Evolutionary conservation across 768 basidiomycete genomes (phyloP), one percentile per base, ranked within the genome.

Genomic region (Lactarius evosmus): DNA sequence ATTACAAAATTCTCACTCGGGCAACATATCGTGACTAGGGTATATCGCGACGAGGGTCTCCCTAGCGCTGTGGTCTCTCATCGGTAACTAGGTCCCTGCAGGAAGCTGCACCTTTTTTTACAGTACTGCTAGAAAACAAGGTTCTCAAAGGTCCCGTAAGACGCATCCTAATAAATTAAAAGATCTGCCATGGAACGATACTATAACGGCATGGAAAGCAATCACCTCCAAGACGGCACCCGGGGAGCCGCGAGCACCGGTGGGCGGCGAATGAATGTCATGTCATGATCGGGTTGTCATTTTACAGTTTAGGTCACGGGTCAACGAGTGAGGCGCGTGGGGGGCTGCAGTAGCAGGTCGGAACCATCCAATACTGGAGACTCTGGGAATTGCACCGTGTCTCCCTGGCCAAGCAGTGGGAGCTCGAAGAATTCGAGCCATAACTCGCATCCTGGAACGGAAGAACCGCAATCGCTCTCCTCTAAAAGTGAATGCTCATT

Each of bases 231-330:
- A 22, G 22, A 41, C 40, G 57, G 62, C 19, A 53, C 22, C 33
- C 57, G 58, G 40, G 27, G 33, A 54, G 7, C 30, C 2, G 30
- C 49, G 36, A 49, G 19, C 7, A 34, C 22, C 49, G 62, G 30
- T n/a, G 7, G 22, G 44, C 22, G 44, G 44, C 11, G 44, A 40
- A 22, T 38, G 52, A 36, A 54, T 46, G 22, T 22, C 17, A 19
- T 58, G 62, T 53, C 32, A 44, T 25, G 25, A 63, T n/a, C n/a
- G n/a, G n/a, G n/a, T n/a, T 63, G 62, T 54, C 58, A 22, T 63
- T 63, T 59, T 58, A 32, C 17, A 14, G 3, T 36, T 59, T 36
- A 1, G 30, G 29, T 27, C 55, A 61, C 52, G 30, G 29, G 17
- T 29, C 40, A 40, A 33, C 52, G 19, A 22, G 41, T 19, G 41